phyloP scores from a whole-genome alignment of 2,329 filamentous ascomycete genomes.

The Fonsecaea erecta region DNA sequence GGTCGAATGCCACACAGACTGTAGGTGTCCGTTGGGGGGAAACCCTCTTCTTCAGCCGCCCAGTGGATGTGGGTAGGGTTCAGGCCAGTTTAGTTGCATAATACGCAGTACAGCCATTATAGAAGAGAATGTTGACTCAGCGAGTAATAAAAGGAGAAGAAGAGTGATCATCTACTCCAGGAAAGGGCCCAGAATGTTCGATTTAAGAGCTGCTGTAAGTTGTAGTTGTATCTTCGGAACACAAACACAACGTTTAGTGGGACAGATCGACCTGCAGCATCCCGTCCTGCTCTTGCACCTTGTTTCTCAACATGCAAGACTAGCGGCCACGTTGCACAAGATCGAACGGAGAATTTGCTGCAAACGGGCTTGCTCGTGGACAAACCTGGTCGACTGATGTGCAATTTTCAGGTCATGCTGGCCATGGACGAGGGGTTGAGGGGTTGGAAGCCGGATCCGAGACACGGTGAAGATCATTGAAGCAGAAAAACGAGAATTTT shows the following conservation, averaged over 20 bases:
- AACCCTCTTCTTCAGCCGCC: neutral
- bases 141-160: neutral
- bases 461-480: constrained; percentile 7
- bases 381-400: neutral
- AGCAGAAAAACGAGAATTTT: neutral
- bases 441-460: constrained; percentile 17
- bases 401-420: neutral
- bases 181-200: constrained; percentile 29
- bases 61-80: neutral
- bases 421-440: neutral
- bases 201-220: constrained; percentile 2
- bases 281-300: constrained; percentile 1
- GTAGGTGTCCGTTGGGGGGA: neutral
- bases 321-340: constrained; percentile 14
- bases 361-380: constrained; percentile 5
- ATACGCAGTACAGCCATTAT: neutral
- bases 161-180: constrained; percentile 3
- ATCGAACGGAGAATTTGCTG: constrained; percentile 19
- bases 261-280: constrained; percentile 16
- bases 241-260: constrained; percentile 2
- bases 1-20: neutral
- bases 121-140: neutral
- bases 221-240: neutral
- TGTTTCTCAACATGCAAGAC: constrained; percentile 4
- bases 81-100: neutral